These are phyloP conservation scores for Aegilops tauschii DNA, from an alignment of 176 grass and related monocot genomes.

Conservation along the genomic window DNA sequence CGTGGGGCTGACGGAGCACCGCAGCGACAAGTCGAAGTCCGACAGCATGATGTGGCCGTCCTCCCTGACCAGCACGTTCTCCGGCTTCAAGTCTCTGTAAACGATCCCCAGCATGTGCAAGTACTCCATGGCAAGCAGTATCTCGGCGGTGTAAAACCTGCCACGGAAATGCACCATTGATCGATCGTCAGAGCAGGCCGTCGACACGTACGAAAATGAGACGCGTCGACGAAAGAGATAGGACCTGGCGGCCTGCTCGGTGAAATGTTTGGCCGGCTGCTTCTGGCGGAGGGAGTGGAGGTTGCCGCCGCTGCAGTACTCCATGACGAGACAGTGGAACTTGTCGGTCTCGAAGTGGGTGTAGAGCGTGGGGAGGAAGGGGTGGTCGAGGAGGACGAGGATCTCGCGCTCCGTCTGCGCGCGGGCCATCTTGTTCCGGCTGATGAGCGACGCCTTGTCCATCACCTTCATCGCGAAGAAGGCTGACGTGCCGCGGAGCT, in stretches of 20 bases:
- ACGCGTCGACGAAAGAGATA: background rate
- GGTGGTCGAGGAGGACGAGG: constrained; percentile 23
- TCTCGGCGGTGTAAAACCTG: constrained; percentile 41
- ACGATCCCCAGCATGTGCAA: constrained; percentile 49
- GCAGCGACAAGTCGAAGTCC: constrained; percentile 48
- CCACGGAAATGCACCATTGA: background rate
- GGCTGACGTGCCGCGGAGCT: constrained; percentile 52
- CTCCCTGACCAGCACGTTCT: constrained; percentile 45
- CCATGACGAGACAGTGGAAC: constrained; percentile 24
- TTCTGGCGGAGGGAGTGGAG: constrained; percentile 49
- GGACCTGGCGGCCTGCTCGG: constrained; percentile 37
- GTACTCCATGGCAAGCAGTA: constrained; percentile 46
- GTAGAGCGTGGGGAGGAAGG: constrained; percentile 14
- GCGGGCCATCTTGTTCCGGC: constrained; percentile 54
- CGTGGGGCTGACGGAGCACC: constrained; percentile 39
- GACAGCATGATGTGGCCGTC: constrained; percentile 51
- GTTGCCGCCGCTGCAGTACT: constrained; percentile 45
- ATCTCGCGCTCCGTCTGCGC: constrained; percentile 56
- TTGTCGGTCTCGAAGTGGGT: constrained; percentile 22
- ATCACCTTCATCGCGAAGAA: constrained; percentile 71
- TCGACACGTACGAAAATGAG: background rate
- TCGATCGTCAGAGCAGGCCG: background rate
- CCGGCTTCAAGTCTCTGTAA: constrained; percentile 48
- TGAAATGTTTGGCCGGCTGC: constrained; percentile 48
- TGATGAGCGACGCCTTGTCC: constrained; percentile 53